Evolutionary conservation across 176 grass and related monocot genomes (phyloP), one percentile per base, ranked within the genome.

Genomic region (Aegilops longissima): DNA sequence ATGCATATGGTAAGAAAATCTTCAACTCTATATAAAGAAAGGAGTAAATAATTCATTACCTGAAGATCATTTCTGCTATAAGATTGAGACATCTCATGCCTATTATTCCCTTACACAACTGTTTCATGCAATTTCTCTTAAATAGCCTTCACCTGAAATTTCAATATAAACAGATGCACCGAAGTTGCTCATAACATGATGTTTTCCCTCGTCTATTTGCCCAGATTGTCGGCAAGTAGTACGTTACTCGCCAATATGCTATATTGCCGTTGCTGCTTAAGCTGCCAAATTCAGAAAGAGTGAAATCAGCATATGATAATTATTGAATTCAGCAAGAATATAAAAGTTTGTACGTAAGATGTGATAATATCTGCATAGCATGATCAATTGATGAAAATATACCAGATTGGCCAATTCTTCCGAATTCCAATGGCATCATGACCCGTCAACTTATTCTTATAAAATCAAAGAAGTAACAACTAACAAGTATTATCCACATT

Each of bases 1-100:
- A 96, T 76, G 89, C 94, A 54, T 96, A 92, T 27, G 89, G 94
- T 95, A 90, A 66, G 66, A 23, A 83, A 76, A 73, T 24, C 17
- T n/a, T 77, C 66, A 62, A 54, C 13, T 70, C 34, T 13, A 75
- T 73, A 69, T 83, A 80, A 78, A 71, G 3, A 83, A 66, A 83
- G 36, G 5, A 30, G 80, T 39, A 63, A 49, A 64, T 66, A 9
- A 76, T 68, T 12, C 59, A 81, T 36, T 80, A 42, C 23, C 58
- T 73, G 21, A 47, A 84, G 14, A 51, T 47, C 21, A 78, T 63
- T 52, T 71, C n/a, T 16, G 17, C 44, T 30, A 25, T 69, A 39
- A 70, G 51, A 88, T 31, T 54, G 29, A 84, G 31, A 38, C 31
- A 51, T 59, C 3, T 0, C n/a, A 40, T 36, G n/a, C 4, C 20